These are phyloP conservation scores for Suillus discolor DNA, from an alignment of 768 basidiomycete species.

Conservation along the genomic window DNA sequence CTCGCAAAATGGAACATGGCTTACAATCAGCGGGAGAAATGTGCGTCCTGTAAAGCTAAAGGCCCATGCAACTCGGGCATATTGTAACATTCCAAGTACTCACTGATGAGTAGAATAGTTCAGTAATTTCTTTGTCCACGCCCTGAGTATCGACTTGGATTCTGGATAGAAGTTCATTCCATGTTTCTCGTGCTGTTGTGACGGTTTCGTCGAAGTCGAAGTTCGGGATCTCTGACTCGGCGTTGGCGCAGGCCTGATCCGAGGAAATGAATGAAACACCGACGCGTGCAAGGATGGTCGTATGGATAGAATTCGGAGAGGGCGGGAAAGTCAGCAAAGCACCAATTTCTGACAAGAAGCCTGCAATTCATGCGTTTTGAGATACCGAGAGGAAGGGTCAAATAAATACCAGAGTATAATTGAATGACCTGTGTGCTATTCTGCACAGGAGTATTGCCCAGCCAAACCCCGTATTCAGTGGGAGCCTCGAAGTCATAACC, in stretches of 20 bases:
- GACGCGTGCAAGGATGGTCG: slow-evolving; percentile 57
- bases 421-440: slow-evolving; percentile 49
- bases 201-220: slow-evolving; percentile 56
- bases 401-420: slow-evolving; percentile 46
- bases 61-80: background rate
- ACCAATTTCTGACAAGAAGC: slow-evolving; percentile 53
- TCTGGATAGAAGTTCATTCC: slow-evolving; percentile 60
- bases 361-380: slow-evolving; percentile 26
- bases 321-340: slow-evolving; percentile 55
- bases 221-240: slow-evolving; percentile 59
- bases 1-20: slow-evolving; percentile 17
- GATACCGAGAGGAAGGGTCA: background rate
- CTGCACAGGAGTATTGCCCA: slow-evolving; percentile 49
- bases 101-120: slow-evolving; percentile 63
- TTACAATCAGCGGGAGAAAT: slow-evolving; percentile 67
- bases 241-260: slow-evolving; percentile 61
- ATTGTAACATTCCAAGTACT: background rate
- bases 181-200: slow-evolving; percentile 44
- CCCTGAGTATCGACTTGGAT: slow-evolving; percentile 53
- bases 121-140: slow-evolving; percentile 50
- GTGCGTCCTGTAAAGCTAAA: slow-evolving; percentile 59
- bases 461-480: slow-evolving; percentile 57
- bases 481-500: slow-evolving; percentile 49
- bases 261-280: slow-evolving; percentile 68
- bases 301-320: slow-evolving; percentile 36